Base-by-base conservation (phyloP, 208 protist genomes). In the Trypanosoma grayi region DNA sequence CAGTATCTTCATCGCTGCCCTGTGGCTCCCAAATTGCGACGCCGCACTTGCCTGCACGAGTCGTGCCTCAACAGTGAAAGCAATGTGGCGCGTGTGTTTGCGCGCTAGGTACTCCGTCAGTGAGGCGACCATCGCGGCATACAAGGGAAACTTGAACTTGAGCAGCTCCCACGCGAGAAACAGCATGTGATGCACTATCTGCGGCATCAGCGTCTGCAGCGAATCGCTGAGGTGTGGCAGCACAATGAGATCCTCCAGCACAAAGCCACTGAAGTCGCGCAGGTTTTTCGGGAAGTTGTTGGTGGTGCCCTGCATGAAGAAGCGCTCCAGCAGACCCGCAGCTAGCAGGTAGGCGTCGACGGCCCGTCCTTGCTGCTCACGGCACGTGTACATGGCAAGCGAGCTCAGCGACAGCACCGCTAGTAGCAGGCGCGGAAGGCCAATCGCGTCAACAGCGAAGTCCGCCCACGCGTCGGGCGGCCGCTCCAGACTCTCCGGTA, bases 61-160 rank as follows among this genome's bases (percentile, higher is more conserved):
- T 24, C 84, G 79, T 9, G 84, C 81, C 52, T 83, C 74, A n/a
- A 84, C 74, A 13, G 77, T 59, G 43, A 81, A 50, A 24, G 55
- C 46, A 27, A 81, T 51, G 57, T 81, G 69, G 27, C 73, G 60
- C 25, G 82, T 68, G 47, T 83, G 65, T 48, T 58, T 70, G 5
- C 63, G 60, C 18, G 87, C 84, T 27, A 92, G 36, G 56, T 87
- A 85, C 48, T 91, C 87, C 14, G 84, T 72, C 43, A 94, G 54
- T 25, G 73, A 67, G 59, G 72, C 77, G 28, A 85, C 63, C 34
- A 92, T 66, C 22, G 65, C 59, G 1, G 77, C 76, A 56, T 90
- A 77, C n/a, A 77, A 50, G 40, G 60, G 51, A 67, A 83, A 83
- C 34, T 66, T 73, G 28, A 54, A 61, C 27, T 75, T 65, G 9